phyloP scores from a whole-genome alignment of 2,329 filamentous ascomycete species.

The Chaetomiaceae sp. region DNA sequence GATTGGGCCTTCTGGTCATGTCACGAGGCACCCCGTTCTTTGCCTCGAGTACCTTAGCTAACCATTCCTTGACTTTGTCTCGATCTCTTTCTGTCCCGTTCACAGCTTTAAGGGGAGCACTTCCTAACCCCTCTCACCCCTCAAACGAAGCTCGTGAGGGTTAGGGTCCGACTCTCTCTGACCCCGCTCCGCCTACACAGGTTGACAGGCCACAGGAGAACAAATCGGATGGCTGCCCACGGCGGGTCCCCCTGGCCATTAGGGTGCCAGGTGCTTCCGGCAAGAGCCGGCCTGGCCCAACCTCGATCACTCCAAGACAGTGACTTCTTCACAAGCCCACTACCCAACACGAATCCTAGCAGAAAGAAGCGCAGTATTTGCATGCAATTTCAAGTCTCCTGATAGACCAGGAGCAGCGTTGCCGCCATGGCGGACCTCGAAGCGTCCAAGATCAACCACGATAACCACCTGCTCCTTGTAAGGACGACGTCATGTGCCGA shows the following conservation, averaged over 20 bases:
- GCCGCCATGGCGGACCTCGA: conserved; percentile 54
- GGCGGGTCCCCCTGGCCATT: too few relatives aligned
- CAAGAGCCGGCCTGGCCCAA: too few relatives aligned
- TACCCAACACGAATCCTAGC: too few relatives aligned
- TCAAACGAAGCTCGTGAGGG: neutral
- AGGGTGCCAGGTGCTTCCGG: too few relatives aligned
- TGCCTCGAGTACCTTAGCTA: neutral
- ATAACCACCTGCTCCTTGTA: conserved; percentile 71
- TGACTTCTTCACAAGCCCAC: too few relatives aligned
- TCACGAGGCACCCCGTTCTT: conserved; percentile 17
- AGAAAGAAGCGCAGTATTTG: too few relatives aligned
- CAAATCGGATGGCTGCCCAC: too few relatives aligned
- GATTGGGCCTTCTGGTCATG: conserved; percentile 19
- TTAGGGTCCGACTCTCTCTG: neutral
- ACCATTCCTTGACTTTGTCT: neutral
- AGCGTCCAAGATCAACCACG: conserved; percentile 66
- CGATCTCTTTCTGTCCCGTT: neutral
- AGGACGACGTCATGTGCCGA: conserved; percentile 25
- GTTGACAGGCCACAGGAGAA: too few relatives aligned
- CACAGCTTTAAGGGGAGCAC: too few relatives aligned
- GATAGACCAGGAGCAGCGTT: neutral
- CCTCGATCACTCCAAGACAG: too few relatives aligned
- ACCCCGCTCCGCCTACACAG: too few relatives aligned
- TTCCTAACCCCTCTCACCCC: too few relatives aligned
- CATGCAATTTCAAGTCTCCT: neutral